Base-by-base conservation (phyloP, 2,329 filamentous ascomycete species). In the Tolypocladium tundrense region DNA sequence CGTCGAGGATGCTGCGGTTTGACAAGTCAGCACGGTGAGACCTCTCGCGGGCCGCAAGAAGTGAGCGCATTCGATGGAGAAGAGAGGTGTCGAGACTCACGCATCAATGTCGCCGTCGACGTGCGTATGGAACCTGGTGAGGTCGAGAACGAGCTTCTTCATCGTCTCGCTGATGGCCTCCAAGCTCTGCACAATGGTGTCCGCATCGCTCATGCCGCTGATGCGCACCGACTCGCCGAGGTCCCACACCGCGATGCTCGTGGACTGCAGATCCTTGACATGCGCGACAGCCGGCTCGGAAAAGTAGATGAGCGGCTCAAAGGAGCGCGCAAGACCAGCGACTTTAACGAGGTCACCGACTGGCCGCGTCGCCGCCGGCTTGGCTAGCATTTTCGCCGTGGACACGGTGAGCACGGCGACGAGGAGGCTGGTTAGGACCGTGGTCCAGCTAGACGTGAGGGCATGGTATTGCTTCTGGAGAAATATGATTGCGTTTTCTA, bases 271-370 rank as follows among this genome's bases (percentile, higher is more conserved):
- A 62, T 95, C 90, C 59, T 88, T 86, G 45, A 96, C 91, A 68
- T 96, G 91, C 42, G 86, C 83, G 50, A 91, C 86, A 10, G 91
- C 91, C 68, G 92, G 88, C 68, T 97, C 91, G 0, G 91, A 96
- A 69, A 95, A 96, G 75, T 94, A 94, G 61, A 97, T 95, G 51
- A 97, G 81, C 7, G 93, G 93, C 71, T 97, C 93, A 68, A 97
- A 96, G 11, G 91, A 91, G 66, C 90, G 90, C 54, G 92, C 92
- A 63, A 97, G 84, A 55, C 88, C 87, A 4, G 92, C 92, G 31
- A 97, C 88, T 70, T 96, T 96, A 69, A 96, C 88, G 19, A 97
- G 80, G 69, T 97, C 92, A 48, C 71, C 72, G 16, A 67, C 70
- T 9, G 72, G 72, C 6, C 70, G 70, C 3, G 70, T 66, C 3